Evolutionary conservation across 2,329 filamentous ascomycete genomes (phyloP), one percentile per base, ranked within the genome.

Genomic region (Scleromitrula shiraiana): DNA sequence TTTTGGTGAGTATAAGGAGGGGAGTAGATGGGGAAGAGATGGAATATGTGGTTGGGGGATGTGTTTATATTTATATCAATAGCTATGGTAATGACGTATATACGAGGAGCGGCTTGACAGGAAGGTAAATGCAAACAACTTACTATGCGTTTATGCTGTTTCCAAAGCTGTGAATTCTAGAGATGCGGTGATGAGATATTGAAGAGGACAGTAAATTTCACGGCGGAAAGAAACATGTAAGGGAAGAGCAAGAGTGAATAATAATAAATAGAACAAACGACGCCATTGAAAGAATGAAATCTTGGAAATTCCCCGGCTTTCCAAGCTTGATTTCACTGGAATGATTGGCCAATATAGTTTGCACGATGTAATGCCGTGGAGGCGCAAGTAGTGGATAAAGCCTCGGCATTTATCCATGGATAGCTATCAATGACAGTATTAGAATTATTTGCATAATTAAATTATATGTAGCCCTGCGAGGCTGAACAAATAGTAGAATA

Each of bases 221-320:
- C n/a, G n/a, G n/a, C n/a, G n/a, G n/a, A n/a, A n/a, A n/a, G n/a
- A n/a, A n/a, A n/a, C n/a, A n/a, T n/a, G n/a, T n/a, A 23, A 22
- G 14, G 20, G 29, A 23, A 35, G 37, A 15, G 38, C 19, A 17
- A 17, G 32, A 45, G 32, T 48, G 29, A 24, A 45, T 33, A 24
- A 49, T 33, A 20, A 27, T 39, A 38, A 27, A 48, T 17, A 30
- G 26, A 14, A 30, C 14, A 30, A 29, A 30, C 39, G 15, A 33
- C 30, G 30, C 17, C 30, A 15, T 30, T 41, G 24, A 41, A 42
- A 30, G 40, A 42, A 26, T n/a, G n/a, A n/a, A n/a, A n/a, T n/a
- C n/a, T 19, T 19, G 40, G 40, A 42, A 29, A 33, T 43, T 35
- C 47, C 46, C 46, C 41, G 47, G 41, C 41, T 45, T 45, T 30